A percentile compares a stretch with the other conserved stretches of the same genome.
Conservation (phyloP, 2,329 filamentous ascomycete species). For the Colletotrichum sojae region DNA sequence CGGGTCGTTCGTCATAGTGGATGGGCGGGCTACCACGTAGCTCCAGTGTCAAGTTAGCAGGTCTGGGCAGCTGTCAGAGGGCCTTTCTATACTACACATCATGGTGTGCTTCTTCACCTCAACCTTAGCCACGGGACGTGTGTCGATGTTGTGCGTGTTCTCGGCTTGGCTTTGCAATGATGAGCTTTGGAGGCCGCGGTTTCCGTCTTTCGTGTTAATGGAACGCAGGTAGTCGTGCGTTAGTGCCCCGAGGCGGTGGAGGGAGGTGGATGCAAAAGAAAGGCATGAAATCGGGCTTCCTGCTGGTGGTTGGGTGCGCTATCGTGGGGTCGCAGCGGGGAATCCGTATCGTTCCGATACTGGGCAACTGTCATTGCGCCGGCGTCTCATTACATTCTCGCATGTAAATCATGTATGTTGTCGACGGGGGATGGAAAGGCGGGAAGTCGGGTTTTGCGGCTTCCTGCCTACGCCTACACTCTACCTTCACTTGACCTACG, state of each 20-base stretch:
- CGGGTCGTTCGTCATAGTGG: constrained; percentile 33
- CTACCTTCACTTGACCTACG: no score
- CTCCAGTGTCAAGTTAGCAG: constrained; percentile 17
- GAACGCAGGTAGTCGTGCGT: background rate
- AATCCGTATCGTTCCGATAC: constrained; percentile 19
- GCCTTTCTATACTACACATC: background rate
- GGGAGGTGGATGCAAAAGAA: no score
- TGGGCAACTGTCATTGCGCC: constrained; percentile 21
- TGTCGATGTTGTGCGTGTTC: background rate
- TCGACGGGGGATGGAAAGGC: constrained; percentile 16
- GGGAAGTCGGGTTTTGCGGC: background rate
- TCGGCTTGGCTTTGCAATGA: background rate
- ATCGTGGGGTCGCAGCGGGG: constrained; percentile 27
- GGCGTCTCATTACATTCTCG: constrained; percentile 18
- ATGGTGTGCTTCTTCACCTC: background rate
- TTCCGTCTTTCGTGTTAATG: background rate
- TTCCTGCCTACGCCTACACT: no score
- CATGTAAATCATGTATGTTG: background rate
- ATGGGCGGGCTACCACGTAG: constrained; percentile 20
- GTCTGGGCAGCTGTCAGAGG: background rate
- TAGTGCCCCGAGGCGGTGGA: no score
- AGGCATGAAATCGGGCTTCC: no score
- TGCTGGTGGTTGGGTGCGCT: background rate
- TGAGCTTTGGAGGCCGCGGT: constrained; percentile 3
- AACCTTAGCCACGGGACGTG: background rate